A percentile compares a stretch with the other conserved stretches of the same genome.
These are phyloP conservation scores for Xylaria venustula DNA, from an alignment of 495 filamentous ascomycete species.

Conservation along the genomic window DNA sequence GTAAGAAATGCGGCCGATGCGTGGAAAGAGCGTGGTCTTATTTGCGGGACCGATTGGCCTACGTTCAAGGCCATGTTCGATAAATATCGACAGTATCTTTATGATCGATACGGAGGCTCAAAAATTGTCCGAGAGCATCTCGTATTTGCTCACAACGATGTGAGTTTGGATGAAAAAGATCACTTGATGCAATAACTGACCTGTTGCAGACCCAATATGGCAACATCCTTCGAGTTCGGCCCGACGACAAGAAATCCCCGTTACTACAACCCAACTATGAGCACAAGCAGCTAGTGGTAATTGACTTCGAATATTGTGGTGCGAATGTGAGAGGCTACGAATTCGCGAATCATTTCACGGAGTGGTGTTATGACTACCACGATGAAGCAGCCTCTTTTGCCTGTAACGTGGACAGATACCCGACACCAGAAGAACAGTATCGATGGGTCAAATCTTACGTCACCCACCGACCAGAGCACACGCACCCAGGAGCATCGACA, in stretches of 20 bases:
- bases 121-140: constrained; percentile 68
- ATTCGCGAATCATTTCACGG: constrained; percentile 97
- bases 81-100: constrained; percentile 72
- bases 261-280: constrained; percentile 84
- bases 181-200: constrained; percentile 5
- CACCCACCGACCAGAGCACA: constrained; percentile 65
- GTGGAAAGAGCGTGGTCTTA: constrained; percentile 68
- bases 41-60: constrained; percentile 85
- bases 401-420: constrained; percentile 68
- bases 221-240: constrained; percentile 89
- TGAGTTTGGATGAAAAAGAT: constrained; percentile 42
- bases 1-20: constrained; percentile 34
- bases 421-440: constrained; percentile 74
- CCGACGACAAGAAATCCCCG: constrained; percentile 76
- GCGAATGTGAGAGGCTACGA: constrained; percentile 86
- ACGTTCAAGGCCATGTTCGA: constrained; percentile 73
- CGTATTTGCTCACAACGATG: constrained; percentile 97
- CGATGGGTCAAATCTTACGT: constrained; percentile 87
- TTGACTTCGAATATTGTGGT: constrained; percentile 97
- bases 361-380: constrained; percentile 99
- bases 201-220: constrained; percentile 86
- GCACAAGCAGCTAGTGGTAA: constrained; percentile 93
- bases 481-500: constrained; percentile 49
- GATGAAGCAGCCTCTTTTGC: constrained; percentile 60
- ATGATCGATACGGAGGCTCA: constrained; percentile 65